These are phyloP conservation scores for Boletus sp. DNA, from an alignment of 1,284 basidiomycete species.

Conservation along the genomic window DNA sequence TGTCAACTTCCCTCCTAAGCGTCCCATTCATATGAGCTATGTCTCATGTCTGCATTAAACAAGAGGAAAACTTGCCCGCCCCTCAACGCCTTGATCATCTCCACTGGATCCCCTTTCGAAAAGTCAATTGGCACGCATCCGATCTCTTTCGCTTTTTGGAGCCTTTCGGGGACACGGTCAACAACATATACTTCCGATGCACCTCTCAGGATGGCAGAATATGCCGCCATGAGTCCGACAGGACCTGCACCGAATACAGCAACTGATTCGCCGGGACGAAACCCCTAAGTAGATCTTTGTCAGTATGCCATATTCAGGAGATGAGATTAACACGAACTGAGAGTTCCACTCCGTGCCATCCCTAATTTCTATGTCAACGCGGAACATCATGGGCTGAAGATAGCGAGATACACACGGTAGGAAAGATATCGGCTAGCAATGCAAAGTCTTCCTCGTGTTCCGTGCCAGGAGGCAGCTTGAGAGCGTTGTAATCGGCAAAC, in stretches of 20 bases:
- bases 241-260: not conserved
- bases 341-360: not conserved
- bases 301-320: slow-evolving; percentile 45
- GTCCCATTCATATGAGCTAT: not conserved
- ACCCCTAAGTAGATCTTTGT: not conserved
- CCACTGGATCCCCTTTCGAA: slow-evolving; percentile 18
- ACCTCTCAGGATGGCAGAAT: slow-evolving; percentile 53
- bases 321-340: slow-evolving; percentile 23
- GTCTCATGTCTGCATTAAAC: not conserved
- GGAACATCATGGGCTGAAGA: not conserved
- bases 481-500: not conserved
- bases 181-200: slow-evolving; percentile 57
- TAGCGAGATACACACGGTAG: not conserved
- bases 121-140: slow-evolving; percentile 54
- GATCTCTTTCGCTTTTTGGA: slow-evolving; percentile 46
- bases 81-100: not conserved
- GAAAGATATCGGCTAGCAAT: not conserved
- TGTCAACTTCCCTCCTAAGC: not conserved
- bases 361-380: not conserved
- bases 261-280: not conserved
- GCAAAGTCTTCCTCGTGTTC: not conserved
- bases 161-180: slow-evolving; percentile 55
- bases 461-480: not conserved
- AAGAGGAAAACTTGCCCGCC: slow-evolving; percentile 5
- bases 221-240: slow-evolving; percentile 36